A percentile compares a stretch with the other conserved stretches of the same genome.
Conservation (phyloP, 257 asterid genomes). For the Prunella vulgaris region DNA sequence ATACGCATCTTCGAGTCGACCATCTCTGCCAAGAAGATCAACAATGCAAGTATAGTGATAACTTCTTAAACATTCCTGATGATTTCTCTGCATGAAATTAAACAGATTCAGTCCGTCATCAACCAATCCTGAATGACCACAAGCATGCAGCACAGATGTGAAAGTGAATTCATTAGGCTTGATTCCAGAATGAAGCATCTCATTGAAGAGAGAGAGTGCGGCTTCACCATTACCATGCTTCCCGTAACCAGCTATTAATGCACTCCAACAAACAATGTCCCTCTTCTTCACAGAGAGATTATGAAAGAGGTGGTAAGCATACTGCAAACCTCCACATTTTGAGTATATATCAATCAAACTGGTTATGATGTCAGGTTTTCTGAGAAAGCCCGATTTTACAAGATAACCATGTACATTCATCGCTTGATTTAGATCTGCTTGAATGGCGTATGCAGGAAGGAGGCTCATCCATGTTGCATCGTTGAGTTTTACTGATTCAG, state of each 20-base stretch:
- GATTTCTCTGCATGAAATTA: conserved; percentile 45
- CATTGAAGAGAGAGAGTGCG: conserved; percentile 63
- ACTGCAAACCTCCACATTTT: conserved; percentile 62
- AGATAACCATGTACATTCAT: conserved; percentile 63
- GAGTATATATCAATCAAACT: conserved; percentile 75
- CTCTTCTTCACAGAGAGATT: conserved; percentile 38
- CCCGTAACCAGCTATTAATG: conserved; percentile 74
- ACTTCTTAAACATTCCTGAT: conserved; percentile 36
- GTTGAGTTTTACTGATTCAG: conserved; percentile 47
- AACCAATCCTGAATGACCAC: conserved; percentile 84
- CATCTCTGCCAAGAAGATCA: conserved; percentile 95
- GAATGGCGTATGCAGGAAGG: conserved; percentile 82
- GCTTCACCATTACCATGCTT: conserved; percentile 62
- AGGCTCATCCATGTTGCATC: conserved; percentile 82
- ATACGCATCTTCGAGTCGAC: conserved; percentile 72
- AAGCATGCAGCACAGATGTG: conserved; percentile 79
- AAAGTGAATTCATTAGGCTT: conserved; percentile 77
- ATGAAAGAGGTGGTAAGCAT: conserved; percentile 54
- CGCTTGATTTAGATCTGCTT: conserved; percentile 69
- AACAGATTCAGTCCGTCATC: conserved; percentile 71
- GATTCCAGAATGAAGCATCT: conserved; percentile 71
- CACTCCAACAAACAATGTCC: conserved; percentile 86
- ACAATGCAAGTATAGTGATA: conserved; percentile 87
- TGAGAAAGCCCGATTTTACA: conserved; percentile 60
- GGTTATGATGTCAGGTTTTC: conserved; percentile 57